Base-by-base conservation (phyloP, 108 stramenopile genomes). In the Cyclotella kingstonii region DNA sequence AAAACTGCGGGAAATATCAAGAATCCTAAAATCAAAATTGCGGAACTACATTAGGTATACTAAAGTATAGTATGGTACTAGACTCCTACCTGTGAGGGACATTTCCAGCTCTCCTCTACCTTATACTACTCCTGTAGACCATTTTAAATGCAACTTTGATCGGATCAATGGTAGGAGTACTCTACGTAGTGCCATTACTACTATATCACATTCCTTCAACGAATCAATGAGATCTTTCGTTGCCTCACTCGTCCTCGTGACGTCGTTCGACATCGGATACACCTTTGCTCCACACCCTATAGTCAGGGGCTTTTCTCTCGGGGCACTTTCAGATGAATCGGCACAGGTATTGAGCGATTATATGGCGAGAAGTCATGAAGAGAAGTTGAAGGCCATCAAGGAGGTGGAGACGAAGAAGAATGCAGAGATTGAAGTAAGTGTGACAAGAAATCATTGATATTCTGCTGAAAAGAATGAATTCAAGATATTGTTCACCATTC, bases 321-420 rank as follows among this genome's bases (percentile, higher is more conserved):
- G 10, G 25, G 47, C 46, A 26, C 17, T 28, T 46, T 47, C 28
- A 17, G 66, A 70, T 38, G 47, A 5, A 9, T 34, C 61, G 12
- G 63, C 68, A 8, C 40, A 74, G 22, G 57, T 41, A 18, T 51
- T 89, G 34, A 84, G 80, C 29, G 82, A 88, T 18, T 89, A 89
- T 73, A 81, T 91, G 85, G 82, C 76, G 57, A 84, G 77, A 56
- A 87, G 85, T 33, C 90, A 91, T 45, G 87, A 84, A 50, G 90
- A 91, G 40, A 91, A 91, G 59, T 31, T 91, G 25, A 55, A 60
- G 43, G 85, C 87, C 10, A 53, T 89, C 35, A 77, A 81, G 34
- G 70, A 56, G 10, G 73, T 73, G n/a, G 87, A 89, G 53, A 52
- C 63, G 5, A 80, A 81, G 60, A 91, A 91, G 59, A 77, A 85